Base-by-base conservation (phyloP, 345 rosid species). In the Populus tremula region DNA sequence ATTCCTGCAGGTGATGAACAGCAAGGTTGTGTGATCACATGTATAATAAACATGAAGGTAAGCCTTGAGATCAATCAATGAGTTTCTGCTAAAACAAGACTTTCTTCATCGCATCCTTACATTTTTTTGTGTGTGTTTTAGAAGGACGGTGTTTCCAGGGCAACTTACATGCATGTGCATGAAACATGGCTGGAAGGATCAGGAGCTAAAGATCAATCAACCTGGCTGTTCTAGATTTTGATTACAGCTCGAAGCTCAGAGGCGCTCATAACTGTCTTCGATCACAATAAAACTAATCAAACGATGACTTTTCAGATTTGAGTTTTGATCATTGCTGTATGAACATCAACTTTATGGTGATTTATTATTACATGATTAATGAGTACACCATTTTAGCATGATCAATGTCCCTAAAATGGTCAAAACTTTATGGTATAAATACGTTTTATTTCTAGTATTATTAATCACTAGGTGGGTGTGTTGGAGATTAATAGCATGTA, bases 161-260 rank as follows among this genome's bases (percentile, higher is more conserved):
- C 90, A n/a, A 86, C 80, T 59, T 91, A 88, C 75, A 70, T 88
- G 87, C 91, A 89, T 74, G 75, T 94, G 67, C 84, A 91, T 75
- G 89, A 92, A 82, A 91, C 89, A 39, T 94, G 97, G 98, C 79
- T 87, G 11, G 89, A 83, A 81, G 89, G 86, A 74, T 80, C 80
- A 20, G 85, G 50, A 71, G 83, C 76, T 25, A 84, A 87, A 79
- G 89, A 88, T 83, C 78, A 71, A 64, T 84, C 87, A 31, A 41
- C 82, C 74, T 90, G 92, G 90, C 71, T 84, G 73, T 79, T 82
- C 64, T 79, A 75, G 72, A 66, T 27, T 35, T n/a, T 20, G 69
- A 20, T 71, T 23, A 17, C 49, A 36, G 36, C 27, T 39, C 25
- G 47, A 20, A 2, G 11, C 69, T 43, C 53, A 3, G 29, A 8